Conservation (phyloP, 805 yeast genomes). For the Candida ascalaphidarum region DNA sequence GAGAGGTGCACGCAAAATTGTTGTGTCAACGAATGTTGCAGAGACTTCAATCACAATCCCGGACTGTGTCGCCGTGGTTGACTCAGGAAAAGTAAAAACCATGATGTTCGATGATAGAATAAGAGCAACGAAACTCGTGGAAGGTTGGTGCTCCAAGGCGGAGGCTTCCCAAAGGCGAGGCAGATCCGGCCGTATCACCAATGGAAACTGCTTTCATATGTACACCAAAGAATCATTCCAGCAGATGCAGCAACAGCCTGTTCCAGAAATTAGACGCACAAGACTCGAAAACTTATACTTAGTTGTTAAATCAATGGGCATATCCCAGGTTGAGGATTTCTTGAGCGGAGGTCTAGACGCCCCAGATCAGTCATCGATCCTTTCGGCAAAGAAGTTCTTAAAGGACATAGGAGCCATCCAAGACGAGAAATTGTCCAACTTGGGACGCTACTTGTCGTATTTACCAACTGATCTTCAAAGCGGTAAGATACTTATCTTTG, state of each 20-base stretch:
- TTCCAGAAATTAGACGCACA: conserved; percentile 84
- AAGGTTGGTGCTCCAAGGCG: conserved; percentile 83
- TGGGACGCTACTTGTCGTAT: conserved; percentile 73
- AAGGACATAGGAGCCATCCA: conserved; percentile 67
- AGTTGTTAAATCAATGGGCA: conserved; percentile 84
- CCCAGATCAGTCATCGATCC: conserved; percentile 50
- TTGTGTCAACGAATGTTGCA: conserved; percentile 89
- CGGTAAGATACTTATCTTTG: conserved; percentile 73
- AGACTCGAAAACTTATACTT: conserved; percentile 77
- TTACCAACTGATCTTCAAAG: conserved; percentile 82
- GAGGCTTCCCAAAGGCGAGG: conserved; percentile 90
- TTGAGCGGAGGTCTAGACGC: conserved; percentile 74
- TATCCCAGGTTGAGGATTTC: conserved; percentile 61
- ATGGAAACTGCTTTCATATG: conserved; percentile 75
- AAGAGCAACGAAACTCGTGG: conserved; percentile 65
- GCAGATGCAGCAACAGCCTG: conserved; percentile 61
- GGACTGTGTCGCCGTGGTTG: conserved; percentile 88
- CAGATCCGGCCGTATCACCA: conserved; percentile 93
- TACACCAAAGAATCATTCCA: conserved; percentile 53
- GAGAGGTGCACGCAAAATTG: conserved; percentile 57
- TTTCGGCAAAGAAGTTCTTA: conserved; percentile 42
- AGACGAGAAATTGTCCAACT: conserved; percentile 47
- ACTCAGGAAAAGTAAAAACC: conserved; percentile 78
- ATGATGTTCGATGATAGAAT: conserved; percentile 60
- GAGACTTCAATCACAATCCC: conserved; percentile 96